Evolutionary conservation across 1,139 yeast species (phyloP), one percentile per base, ranked within the genome.

Genomic region (Starmera stellimalicola): DNA sequence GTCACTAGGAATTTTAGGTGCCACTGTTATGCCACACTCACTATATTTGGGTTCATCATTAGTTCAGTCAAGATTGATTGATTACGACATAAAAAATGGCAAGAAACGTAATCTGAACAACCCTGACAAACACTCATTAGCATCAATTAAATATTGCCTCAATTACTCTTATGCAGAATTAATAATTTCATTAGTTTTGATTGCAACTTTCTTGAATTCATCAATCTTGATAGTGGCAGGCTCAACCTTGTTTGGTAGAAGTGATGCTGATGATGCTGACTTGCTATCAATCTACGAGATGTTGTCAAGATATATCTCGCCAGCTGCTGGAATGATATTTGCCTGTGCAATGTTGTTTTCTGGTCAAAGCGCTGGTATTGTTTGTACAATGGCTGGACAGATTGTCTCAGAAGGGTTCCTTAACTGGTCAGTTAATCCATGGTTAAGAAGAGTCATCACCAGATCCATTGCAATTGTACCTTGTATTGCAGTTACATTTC

Each of bases 351-450:
- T 91, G 56, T 64, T 91, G 34, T 87, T 88, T 52, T 82, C 95
- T n/a, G 98, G 98, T 15, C 95, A 88, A 54, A 82, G 95, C 50
- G 97, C 98, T 2, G 97, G 98, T 32, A 83, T 93, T 20, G 95
- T 91, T n/a, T 91, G 96, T 51, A 91, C 98, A 0, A 68, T 91
- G 51, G 94, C 97, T 1, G 96, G 98, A 16, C 98, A 91, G 55
- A 85, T 88, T 75, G 95, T 91, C 2, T 77, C 87, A 49, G 97
- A 91, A 54, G 98, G 98, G 0, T 93, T 88, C 48, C 66, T 88
- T 31, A 68, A 73, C 40, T 85, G 96, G 91, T 65, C 82, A 2
- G 67, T 88, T 41, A 77, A 83, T 22, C 97, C 98, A 2, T 91
- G 93, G 64, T 63, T 81, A 4, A 73, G 96, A 38, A 70, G 97